Percentiles rank a stretch among this genome's conserved stretches.
These are phyloP conservation scores for Tolypocladium ovalisporum DNA, from an alignment of 2,329 filamentous ascomycete genomes.

Conservation along the genomic window DNA sequence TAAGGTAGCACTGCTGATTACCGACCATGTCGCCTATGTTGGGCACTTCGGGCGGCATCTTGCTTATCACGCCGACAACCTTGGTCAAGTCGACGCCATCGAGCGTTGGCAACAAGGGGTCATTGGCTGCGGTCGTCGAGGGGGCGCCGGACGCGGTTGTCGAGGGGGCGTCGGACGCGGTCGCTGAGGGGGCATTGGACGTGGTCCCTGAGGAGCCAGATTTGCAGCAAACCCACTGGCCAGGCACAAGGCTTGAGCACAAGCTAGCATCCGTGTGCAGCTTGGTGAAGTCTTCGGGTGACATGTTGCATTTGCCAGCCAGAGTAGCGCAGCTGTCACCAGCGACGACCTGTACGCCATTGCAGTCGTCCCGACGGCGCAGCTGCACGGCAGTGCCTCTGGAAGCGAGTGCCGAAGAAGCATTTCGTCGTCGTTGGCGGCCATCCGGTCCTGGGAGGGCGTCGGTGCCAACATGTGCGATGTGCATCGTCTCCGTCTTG, in stretches of 20 bases:
- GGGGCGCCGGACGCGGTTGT: too few relatives aligned
- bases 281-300: slow-evolving; percentile 21
- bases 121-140: too few relatives aligned
- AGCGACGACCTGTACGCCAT: not conserved
- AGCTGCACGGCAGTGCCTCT: not conserved
- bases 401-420: not conserved
- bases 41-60: too few relatives aligned
- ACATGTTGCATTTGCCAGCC: slow-evolving; percentile 27
- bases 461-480: not conserved
- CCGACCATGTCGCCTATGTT: too few relatives aligned
- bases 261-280: slow-evolving; percentile 21
- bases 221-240: slow-evolving; percentile 25
- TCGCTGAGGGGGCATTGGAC: too few relatives aligned
- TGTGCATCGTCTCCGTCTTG: not conserved
- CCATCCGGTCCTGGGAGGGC: not conserved
- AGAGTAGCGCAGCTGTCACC: slow-evolving; percentile 27
- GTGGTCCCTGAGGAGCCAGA: slow-evolving; percentile 21
- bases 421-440: not conserved
- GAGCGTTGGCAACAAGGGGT: too few relatives aligned
- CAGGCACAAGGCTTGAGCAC: slow-evolving; percentile 9
- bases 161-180: too few relatives aligned
- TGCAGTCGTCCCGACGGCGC: not conserved
- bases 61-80: too few relatives aligned
- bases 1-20: too few relatives aligned
- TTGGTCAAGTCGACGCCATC: too few relatives aligned